Conservation (phyloP, 306 rosid genomes). For the Corylus heterophylla region DNA sequence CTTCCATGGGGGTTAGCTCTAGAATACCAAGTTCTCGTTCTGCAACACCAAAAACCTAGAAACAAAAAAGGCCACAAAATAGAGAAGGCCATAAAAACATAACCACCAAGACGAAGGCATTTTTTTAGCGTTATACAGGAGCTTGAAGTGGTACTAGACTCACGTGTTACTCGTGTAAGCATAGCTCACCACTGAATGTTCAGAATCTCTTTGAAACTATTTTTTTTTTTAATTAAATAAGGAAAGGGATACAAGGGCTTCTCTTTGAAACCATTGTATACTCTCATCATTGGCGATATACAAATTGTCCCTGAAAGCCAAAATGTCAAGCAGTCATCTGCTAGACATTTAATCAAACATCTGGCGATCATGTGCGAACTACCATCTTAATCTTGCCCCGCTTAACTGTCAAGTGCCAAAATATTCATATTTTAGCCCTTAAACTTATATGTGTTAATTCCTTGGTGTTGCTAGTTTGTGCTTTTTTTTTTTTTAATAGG, state of each 20-base stretch:
- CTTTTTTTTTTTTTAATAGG: too few species aligned
- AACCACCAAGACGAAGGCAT: neutral
- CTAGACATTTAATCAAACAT: constrained; percentile 29
- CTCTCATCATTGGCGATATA: constrained; percentile 32
- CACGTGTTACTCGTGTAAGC: constrained; percentile 82
- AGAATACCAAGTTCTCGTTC: constrained; percentile 96
- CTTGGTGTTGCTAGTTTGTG: too few species aligned
- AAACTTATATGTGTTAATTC: too few species aligned
- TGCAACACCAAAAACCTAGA: constrained; percentile 39
- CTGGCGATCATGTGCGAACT: neutral
- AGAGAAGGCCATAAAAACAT: constrained; percentile 12
- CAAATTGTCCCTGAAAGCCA: constrained; percentile 23
- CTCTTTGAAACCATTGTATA: constrained; percentile 55
- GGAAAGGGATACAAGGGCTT: neutral
- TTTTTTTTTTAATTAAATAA: too few species aligned
- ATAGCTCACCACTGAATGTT: constrained; percentile 34
- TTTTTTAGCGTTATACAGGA: neutral
- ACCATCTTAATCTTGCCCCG: neutral
- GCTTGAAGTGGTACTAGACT: constrained; percentile 26
- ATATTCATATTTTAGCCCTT: too few species aligned
- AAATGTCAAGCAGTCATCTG: constrained; percentile 18
- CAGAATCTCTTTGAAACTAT: constrained; percentile 12
- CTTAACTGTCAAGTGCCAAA: too few species aligned
- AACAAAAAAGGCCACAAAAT: neutral
- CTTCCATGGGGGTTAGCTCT: constrained; percentile 57